phyloP scores from a whole-genome alignment of 2,329 filamentous ascomycete species.

The Colletotrichum simmondsii region DNA sequence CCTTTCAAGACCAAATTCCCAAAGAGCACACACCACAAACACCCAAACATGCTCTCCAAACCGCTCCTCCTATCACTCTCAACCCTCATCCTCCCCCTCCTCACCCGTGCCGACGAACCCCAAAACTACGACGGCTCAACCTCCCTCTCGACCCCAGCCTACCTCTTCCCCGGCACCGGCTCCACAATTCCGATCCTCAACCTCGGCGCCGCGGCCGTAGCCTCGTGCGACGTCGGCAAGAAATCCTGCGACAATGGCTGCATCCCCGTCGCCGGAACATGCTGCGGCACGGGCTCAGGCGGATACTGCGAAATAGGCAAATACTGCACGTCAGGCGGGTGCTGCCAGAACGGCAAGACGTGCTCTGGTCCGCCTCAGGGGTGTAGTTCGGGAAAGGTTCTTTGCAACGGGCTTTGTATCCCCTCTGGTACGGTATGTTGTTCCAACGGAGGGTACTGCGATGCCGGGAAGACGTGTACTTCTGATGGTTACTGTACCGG shows the following conservation, averaged over 20 bases:
- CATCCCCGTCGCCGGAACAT: constrained; percentile 42
- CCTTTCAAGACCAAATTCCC: background rate
- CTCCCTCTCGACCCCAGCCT: background rate
- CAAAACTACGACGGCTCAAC: constrained; percentile 3
- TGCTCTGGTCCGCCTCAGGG: constrained; percentile 43
- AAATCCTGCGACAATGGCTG: constrained; percentile 44
- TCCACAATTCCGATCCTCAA: constrained; percentile 33
- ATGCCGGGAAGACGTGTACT: constrained; percentile 43
- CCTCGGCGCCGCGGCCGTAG: constrained; percentile 27
- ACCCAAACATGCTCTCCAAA: background rate
- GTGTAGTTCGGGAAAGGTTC: constrained; percentile 39
- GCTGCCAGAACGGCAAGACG: constrained; percentile 44
- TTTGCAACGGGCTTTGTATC: constrained; percentile 45
- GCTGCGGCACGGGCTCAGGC: constrained; percentile 43
- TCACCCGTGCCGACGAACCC: background rate
- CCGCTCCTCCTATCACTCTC: background rate
- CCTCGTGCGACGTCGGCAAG: constrained; percentile 37
- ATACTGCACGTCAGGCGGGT: constrained; percentile 44
- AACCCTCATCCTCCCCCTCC: background rate
- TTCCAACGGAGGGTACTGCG: constrained; percentile 41
- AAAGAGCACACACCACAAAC: too few species aligned
- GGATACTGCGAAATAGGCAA: constrained; percentile 45
- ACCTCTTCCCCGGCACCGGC: constrained; percentile 36
- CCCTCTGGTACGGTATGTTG: constrained; percentile 46
- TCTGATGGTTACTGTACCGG: constrained; percentile 37